These are phyloP conservation scores for Exobasidium rhododendri DNA, from an alignment of 1,284 basidiomycete genomes.

Conservation along the genomic window DNA sequence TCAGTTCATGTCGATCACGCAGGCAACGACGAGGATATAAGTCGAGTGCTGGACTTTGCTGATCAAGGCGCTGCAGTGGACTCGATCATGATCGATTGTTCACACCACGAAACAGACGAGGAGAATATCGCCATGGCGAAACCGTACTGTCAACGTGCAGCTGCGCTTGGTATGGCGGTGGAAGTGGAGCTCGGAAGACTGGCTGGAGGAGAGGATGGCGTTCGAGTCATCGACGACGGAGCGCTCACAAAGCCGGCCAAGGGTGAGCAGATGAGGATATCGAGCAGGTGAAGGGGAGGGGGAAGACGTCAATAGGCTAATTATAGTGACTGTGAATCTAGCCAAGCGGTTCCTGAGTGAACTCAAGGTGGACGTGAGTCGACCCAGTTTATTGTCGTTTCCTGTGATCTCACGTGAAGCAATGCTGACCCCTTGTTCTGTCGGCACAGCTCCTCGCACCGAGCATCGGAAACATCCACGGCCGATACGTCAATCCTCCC, in stretches of 20 bases:
- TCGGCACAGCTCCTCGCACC: conserved; percentile 57
- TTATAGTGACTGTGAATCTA: background rate
- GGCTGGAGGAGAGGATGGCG: conserved; percentile 58
- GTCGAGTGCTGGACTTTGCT: conserved; percentile 22
- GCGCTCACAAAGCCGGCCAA: conserved; percentile 57
- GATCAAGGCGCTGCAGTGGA: conserved; percentile 26
- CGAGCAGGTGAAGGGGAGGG: conserved; percentile 33
- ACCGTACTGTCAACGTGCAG: conserved; percentile 38
- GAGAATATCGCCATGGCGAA: conserved; percentile 31
- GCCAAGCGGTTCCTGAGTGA: conserved; percentile 19
- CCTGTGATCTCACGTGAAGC: no score
- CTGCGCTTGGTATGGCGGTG: conserved; percentile 56
- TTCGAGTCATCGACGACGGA: conserved; percentile 57
- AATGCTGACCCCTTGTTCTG: no score
- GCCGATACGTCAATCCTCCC: conserved; percentile 33
- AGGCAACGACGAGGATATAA: conserved; percentile 26
- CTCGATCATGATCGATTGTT: conserved; percentile 35
- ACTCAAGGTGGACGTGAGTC: conserved; percentile 45
- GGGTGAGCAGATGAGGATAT: conserved; percentile 47
- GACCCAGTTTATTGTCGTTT: no score
- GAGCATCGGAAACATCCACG: conserved; percentile 58
- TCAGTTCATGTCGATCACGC: conserved; percentile 35
- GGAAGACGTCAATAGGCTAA: conserved; percentile 45
- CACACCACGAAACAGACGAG: conserved; percentile 29
- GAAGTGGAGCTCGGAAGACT: conserved; percentile 59